Evolutionary conservation across 768 basidiomycete species (phyloP).

Genomic region (Steccherinum ochraceum): DNA sequence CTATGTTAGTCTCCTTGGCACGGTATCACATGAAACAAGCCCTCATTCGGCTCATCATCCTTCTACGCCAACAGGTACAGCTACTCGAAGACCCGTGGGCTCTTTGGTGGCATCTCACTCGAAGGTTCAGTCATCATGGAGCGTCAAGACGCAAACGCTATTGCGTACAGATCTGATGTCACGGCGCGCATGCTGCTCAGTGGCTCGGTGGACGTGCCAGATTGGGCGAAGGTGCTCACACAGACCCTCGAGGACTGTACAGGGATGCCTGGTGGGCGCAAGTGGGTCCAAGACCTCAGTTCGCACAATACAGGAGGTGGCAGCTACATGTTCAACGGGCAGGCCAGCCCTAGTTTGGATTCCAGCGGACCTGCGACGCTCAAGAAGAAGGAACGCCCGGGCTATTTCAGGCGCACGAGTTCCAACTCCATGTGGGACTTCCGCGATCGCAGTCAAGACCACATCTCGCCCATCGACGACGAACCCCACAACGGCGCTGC

Average conservation of each 20-base stretch:
- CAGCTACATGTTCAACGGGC: slow-evolving; percentile 54
- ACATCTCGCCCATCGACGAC: slow-evolving; percentile 6
- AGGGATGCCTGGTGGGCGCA: slow-evolving; percentile 57
- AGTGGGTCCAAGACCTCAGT: slow-evolving; percentile 58
- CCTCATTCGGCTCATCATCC: too few species aligned
- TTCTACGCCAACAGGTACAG: slow-evolving; percentile 81
- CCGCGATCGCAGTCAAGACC: slow-evolving; percentile 2
- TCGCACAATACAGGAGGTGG: slow-evolving; percentile 24
- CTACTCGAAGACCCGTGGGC: slow-evolving; percentile 87
- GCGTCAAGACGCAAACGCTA: slow-evolving; percentile 85
- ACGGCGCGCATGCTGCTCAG: slow-evolving; percentile 75
- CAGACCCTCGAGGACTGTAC: slow-evolving; percentile 69
- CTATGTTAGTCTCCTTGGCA: slow-evolving; percentile 57
- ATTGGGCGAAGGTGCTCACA: slow-evolving; percentile 74
- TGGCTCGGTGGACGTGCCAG: slow-evolving; percentile 66
- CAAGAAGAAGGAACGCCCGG: slow-evolving; percentile 39
- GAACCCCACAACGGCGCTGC: neutral
- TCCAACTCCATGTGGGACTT: slow-evolving; percentile 52
- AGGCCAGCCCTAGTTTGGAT: slow-evolving; percentile 35
- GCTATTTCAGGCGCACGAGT: slow-evolving; percentile 49
- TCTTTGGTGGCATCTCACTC: slow-evolving; percentile 87
- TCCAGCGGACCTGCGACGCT: slow-evolving; percentile 21
- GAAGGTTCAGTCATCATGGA: slow-evolving; percentile 92
- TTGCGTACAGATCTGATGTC: slow-evolving; percentile 73
- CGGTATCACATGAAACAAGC: neutral